phyloP scores from a whole-genome alignment of 139 green algal species.

The Axilococcus clingmanii region DNA sequence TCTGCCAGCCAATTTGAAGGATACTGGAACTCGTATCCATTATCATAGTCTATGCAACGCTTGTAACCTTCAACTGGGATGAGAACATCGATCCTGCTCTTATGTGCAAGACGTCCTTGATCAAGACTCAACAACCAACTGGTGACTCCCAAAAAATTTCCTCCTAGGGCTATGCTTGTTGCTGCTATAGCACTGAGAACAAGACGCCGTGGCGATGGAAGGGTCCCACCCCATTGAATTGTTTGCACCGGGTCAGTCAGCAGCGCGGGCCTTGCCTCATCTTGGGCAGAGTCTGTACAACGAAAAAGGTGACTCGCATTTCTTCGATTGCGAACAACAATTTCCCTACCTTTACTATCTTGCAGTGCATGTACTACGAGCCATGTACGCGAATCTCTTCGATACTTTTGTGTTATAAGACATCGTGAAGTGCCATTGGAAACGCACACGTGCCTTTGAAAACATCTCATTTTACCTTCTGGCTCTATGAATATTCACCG shows the following conservation, averaged over 20 bases:
- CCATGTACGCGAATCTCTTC: too few species aligned
- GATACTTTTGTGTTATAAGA: too few species aligned
- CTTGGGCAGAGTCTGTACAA: too few species aligned
- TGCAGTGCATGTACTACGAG: too few species aligned
- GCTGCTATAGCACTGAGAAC: conserved; percentile 28
- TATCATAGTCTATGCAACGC: conserved; percentile 57
- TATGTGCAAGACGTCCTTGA: conserved; percentile 32
- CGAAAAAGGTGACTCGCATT: too few species aligned
- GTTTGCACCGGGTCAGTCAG: conserved; percentile 25
- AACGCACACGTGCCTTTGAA: too few species aligned
- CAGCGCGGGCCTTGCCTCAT: too few species aligned
- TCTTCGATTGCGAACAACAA: too few species aligned
- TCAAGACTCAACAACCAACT: conserved; percentile 61
- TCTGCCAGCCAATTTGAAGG: conserved; percentile 77
- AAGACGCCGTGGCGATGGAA: conserved; percentile 30
- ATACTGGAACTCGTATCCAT: conserved; percentile 82
- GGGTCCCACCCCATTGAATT: conserved; percentile 38
- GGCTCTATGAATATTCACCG: too few species aligned
- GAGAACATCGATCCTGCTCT: conserved; percentile 55
- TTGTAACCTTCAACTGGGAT: conserved; percentile 65
- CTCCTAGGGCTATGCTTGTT: conserved; percentile 48
- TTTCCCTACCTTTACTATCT: too few species aligned
- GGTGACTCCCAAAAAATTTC: conserved; percentile 75
- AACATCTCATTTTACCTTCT: too few species aligned
- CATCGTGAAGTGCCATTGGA: too few species aligned